Percentiles rank a stretch among this genome's conserved stretches.
phyloP scores from a whole-genome alignment of 176 grass and related monocot genomes.

The Typha latifolia region DNA sequence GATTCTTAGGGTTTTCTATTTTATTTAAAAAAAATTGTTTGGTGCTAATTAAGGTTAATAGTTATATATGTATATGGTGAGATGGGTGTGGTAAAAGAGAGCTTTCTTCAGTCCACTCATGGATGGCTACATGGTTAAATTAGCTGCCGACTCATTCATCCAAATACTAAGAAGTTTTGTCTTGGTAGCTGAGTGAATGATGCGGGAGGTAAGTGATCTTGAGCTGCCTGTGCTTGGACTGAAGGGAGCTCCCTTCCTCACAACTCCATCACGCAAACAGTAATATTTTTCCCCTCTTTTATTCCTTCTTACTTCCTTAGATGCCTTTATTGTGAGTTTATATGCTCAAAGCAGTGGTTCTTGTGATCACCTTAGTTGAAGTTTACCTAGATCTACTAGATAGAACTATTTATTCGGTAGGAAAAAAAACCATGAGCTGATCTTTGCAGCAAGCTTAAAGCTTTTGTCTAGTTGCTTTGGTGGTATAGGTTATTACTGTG shows the following conservation, averaged over 20 bases:
- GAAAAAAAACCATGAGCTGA: no score
- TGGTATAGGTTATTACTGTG: no score
- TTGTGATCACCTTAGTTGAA: no score
- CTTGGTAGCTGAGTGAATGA: conserved; percentile 74
- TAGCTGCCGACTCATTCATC: conserved; percentile 87
- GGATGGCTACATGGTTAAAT: conserved; percentile 48
- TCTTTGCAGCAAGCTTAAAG: no score
- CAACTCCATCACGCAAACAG: neutral
- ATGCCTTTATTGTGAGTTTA: neutral
- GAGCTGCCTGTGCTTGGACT: conserved; percentile 67
- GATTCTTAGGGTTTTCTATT: no score
- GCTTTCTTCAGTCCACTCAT: conserved; percentile 90
- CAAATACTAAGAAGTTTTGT: conserved; percentile 34
- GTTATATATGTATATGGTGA: neutral
- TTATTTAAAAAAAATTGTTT: no score
- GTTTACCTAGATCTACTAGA: no score
- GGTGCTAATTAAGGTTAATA: neutral
- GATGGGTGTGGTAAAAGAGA: conserved; percentile 31
- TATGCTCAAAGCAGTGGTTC: no score
- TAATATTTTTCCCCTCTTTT: neutral
- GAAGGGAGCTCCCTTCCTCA: conserved; percentile 81
- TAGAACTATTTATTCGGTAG: no score
- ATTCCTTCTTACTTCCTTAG: neutral
- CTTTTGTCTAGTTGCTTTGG: no score
- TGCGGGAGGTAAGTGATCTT: conserved; percentile 70